Evolutionary conservation across 352 stramenopile genomes (phyloP).

Genomic region (Pythium utonaiense): DNA sequence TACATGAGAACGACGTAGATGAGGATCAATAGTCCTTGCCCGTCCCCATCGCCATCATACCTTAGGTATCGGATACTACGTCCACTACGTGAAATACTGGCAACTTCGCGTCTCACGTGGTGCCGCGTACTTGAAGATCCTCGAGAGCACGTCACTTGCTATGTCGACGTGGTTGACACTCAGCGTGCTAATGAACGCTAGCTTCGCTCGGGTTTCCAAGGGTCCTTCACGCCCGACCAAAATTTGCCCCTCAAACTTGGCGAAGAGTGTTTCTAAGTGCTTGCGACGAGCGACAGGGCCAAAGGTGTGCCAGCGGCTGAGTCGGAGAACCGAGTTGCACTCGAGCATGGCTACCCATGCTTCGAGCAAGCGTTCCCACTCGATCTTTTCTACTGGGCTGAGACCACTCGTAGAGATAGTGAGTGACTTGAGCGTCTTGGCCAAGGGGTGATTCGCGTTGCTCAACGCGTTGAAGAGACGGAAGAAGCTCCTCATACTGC

Average conservation of each 20-base stretch:
- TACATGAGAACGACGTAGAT: too few species aligned
- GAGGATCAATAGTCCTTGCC: too few species aligned
- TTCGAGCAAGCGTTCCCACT: not conserved
- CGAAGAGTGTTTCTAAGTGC: not conserved
- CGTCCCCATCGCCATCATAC: too few species aligned
- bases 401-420: not conserved
- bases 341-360: not conserved
- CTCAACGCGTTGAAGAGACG: not conserved
- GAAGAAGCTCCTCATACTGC: not conserved
- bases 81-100: too few species aligned
- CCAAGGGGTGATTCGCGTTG: not conserved
- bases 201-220: not conserved
- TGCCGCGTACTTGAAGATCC: not conserved
- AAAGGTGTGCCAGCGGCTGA: not conserved
- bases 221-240: not conserved
- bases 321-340: not conserved
- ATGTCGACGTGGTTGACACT: not conserved
- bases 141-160: not conserved
- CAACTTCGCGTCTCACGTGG: not conserved
- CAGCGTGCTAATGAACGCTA: not conserved
- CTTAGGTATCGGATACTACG: too few species aligned
- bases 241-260: not conserved
- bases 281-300: not conserved
- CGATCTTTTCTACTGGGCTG: not conserved
- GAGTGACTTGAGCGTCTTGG: not conserved